Evolutionary conservation across 768 basidiomycete species (phyloP).

Genomic region (Phaeolepiota aurea): DNA sequence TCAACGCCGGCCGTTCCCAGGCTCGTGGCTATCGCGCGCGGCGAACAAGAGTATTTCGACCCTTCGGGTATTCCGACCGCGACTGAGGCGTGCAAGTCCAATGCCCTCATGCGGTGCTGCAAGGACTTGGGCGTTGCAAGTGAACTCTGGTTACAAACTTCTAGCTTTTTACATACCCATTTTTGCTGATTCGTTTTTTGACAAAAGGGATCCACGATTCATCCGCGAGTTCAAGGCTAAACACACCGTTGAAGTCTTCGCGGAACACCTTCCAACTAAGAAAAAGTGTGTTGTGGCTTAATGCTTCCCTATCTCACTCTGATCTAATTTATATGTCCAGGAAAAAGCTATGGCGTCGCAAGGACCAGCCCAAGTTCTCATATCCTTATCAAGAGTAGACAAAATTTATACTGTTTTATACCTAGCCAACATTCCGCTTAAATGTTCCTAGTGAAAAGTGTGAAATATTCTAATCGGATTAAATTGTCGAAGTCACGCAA

Average conservation of each 20-base stretch:
- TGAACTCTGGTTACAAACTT: constrained; percentile 95
- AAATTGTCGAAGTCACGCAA: no score
- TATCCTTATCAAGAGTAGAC: constrained; percentile 80
- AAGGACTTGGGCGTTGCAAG: constrained; percentile 95
- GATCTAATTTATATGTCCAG: constrained; percentile 25
- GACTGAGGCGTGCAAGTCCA: constrained; percentile 91
- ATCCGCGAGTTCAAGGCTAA: constrained; percentile 88
- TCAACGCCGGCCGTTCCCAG: constrained; percentile 25
- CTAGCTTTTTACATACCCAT: no score
- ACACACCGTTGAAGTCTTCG: constrained; percentile 80
- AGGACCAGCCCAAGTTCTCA: constrained; percentile 75
- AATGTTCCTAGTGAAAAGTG: no score
- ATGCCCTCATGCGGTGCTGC: constrained; percentile 95
- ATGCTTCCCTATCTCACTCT: background rate
- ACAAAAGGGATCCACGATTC: constrained; percentile 95
- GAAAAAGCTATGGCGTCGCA: constrained; percentile 88
- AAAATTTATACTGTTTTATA: no score
- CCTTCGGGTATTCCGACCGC: constrained; percentile 87
- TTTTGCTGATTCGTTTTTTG: no score
- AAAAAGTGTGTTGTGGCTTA: constrained; percentile 62
- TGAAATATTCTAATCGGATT: no score
- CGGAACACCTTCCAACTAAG: constrained; percentile 76
- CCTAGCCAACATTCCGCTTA: no score
- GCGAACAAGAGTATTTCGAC: constrained; percentile 97
- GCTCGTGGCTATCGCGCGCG: constrained; percentile 83